Base-by-base conservation (phyloP, 1,284 basidiomycete genomes). In the Moesziomyces globuligerus region DNA sequence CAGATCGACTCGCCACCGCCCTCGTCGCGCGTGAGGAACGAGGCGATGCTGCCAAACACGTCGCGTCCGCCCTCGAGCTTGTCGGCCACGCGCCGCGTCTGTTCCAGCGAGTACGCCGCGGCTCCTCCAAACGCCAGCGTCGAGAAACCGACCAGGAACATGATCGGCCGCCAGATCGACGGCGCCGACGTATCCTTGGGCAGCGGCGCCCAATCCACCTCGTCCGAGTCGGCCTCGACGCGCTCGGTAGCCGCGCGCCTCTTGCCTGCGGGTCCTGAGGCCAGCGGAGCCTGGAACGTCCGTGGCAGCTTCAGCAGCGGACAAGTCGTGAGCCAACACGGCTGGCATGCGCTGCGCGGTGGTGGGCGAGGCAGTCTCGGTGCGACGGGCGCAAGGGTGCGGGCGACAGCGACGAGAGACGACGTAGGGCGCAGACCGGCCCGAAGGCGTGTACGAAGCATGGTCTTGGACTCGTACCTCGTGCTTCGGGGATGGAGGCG, bases 11-110 rank as follows among this genome's bases (percentile, higher is more conserved):
- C 39, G 20, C 15, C 9, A 10, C 24, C 20, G 20, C n/a, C 40
- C 23, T 24, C 26, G 28, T 37, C 25, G 37, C 38, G n/a, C 18
- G 42, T 26, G 23, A 70, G 64, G 37, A 38, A 70, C 10, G 60
- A 64, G 1, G 60, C 48, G n/a, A 70, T 50, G 34, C 51, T 55
- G 45, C 55, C 55, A 42, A 70, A 70, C 6, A 70, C 51, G 37
- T 56, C 60, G 15, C 46, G 44, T 4, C 51, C 48, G n/a, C 24
- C 29, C 1, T 40, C 37, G 4, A 64, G 21, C 13, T 60, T 38
- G 2, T 43, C 28, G 3, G 67, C 67, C 17, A 65, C 29, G 20
- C 46, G 52, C 13, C 52, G 26, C 13, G 67, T 70, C 4, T 56
- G 37, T 3, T 15, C n/a, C 7, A 64, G 49, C 18, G 67, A 70